Evolutionary conservation across 352 stramenopile species (phyloP), one percentile per base, ranked within the genome.

Genomic region (Globisporangium cystogenes): DNA sequence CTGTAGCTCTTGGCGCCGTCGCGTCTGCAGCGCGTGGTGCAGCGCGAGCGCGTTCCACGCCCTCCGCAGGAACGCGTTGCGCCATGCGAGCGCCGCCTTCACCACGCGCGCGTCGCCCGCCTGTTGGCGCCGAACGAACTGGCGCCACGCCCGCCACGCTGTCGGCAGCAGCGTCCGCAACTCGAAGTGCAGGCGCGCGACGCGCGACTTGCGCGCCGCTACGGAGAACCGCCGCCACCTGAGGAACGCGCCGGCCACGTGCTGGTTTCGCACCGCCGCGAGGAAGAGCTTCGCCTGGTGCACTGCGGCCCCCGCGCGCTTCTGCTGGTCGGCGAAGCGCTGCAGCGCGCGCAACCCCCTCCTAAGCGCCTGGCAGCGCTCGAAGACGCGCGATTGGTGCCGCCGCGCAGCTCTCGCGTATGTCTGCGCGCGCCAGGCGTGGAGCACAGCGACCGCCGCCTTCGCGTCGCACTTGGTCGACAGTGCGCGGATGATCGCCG

Each of bases 81-180:
- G 61, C 64, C 64, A 78, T 4, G 55, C 40, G 7, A 48, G 18
- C 24, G 61, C 50, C 1, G 60, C 55, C 3, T 33, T 11, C 1
- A 37, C 29, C 2, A 45, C 50, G 50, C 56, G 58, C 20, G 44
- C 24, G 8, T 33, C 60, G 18, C 14, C 10, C 0, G 43, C 20
- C n/a, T 35, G 42, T 7, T 54, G 60, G 4, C 5, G 18, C 4
- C 51, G 40, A 20, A 61, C 20, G 16, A 58, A 59, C 6, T 4
- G n/a, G 8, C 57, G 41, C 70, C 70, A 79, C 8, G 40, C 51
- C 6, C 10, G 33, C 70, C 70, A 76, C 10, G 27, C 48, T 1
- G 29, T 52, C 29, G 67, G 70, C 16, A 80, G 60, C 3, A 74
- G 55, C 21, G 62, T 68, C 21, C 55, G 53, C 18, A 58, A 51